Percentiles rank a stretch among this genome's conserved stretches.
These are phyloP conservation scores for Colletotrichum sp. DNA, from an alignment of 2,329 filamentous ascomycete species.

Conservation along the genomic window DNA sequence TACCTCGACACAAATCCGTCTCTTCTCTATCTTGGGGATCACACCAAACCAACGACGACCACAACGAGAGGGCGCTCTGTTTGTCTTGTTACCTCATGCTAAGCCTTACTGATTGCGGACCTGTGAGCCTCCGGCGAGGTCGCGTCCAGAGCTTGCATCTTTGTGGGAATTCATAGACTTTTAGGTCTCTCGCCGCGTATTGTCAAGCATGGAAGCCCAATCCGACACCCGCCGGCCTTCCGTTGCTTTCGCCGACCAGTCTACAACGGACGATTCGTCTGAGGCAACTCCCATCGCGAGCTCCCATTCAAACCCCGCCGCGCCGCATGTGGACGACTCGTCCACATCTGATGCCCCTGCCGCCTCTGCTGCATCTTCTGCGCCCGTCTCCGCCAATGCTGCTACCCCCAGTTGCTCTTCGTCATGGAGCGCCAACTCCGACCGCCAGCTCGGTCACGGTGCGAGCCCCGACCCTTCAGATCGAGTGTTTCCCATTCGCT, in stretches of 20 bases:
- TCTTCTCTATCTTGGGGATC: neutral
- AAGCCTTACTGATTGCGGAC: slow-evolving; percentile 2
- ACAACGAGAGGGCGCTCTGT: neutral
- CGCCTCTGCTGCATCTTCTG: neutral
- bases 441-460: slow-evolving; percentile 39
- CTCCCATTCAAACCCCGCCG: neutral
- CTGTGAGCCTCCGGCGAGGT: slow-evolving; percentile 13
- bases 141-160: slow-evolving; percentile 6
- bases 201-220: slow-evolving; percentile 1
- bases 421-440: slow-evolving; percentile 46
- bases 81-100: slow-evolving; percentile 5
- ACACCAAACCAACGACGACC: neutral
- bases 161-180: neutral
- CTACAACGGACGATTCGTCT: neutral
- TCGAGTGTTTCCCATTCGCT: slow-evolving; percentile 81
- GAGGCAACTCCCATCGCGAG: slow-evolving; percentile 12
- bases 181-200: neutral
- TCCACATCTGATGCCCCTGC: neutral
- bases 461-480: slow-evolving; percentile 46
- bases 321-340: neutral
- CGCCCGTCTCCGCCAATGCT: slow-evolving; percentile 20
- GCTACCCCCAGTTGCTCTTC: slow-evolving; percentile 33
- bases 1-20: neutral
- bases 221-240: slow-evolving; percentile 6
- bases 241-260: neutral